Percentiles rank a stretch among this genome's conserved stretches.
Evolutionary conservation across 306 rosid species (phyloP).

Genomic region (Dalbergia cochinchinensis): DNA sequence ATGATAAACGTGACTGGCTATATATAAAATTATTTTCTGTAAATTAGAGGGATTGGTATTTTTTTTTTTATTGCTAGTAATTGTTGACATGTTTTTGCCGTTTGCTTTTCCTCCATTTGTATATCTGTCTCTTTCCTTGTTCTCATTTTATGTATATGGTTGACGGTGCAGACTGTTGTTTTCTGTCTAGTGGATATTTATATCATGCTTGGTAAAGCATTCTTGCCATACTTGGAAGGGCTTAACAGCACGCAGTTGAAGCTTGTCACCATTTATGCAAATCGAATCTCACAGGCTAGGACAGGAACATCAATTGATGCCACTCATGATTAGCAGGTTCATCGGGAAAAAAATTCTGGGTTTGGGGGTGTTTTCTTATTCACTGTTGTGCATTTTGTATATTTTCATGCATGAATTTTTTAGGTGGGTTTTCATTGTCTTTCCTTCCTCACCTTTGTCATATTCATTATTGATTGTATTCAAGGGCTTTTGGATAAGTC

Average conservation of each 20-base stretch:
- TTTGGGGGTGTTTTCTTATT: conserved; percentile 47
- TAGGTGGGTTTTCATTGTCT: conserved; percentile 53
- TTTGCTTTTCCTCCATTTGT: conserved; percentile 8
- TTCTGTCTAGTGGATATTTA: conserved; percentile 87
- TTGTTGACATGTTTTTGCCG: conserved; percentile 22
- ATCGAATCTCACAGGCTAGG: conserved; percentile 85
- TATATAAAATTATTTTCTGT: conserved; percentile 17
- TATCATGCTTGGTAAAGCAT: conserved; percentile 86
- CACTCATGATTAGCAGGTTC: conserved; percentile 58
- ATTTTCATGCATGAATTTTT: conserved; percentile 76
- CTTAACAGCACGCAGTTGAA: conserved; percentile 83
- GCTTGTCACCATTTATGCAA: conserved; percentile 82
- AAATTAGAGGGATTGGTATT: conserved; percentile 31
- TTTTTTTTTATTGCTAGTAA: conserved; percentile 12
- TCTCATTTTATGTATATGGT: conserved; percentile 44
- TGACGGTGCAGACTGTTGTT: conserved; percentile 77
- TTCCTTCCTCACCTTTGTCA: conserved; percentile 37
- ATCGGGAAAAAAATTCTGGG: conserved; percentile 44
- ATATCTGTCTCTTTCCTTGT: conserved; percentile 26
- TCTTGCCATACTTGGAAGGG: conserved; percentile 80
- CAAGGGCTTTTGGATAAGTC: conserved; percentile 51
- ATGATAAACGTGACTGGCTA: neutral
- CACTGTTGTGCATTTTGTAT: conserved; percentile 83
- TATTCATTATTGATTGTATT: conserved; percentile 54
- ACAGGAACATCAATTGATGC: conserved; percentile 62